Percentiles rank a stretch among this genome's conserved stretches.
Conservation (phyloP, 106 monocot species). For the Allium fistulosum region DNA sequence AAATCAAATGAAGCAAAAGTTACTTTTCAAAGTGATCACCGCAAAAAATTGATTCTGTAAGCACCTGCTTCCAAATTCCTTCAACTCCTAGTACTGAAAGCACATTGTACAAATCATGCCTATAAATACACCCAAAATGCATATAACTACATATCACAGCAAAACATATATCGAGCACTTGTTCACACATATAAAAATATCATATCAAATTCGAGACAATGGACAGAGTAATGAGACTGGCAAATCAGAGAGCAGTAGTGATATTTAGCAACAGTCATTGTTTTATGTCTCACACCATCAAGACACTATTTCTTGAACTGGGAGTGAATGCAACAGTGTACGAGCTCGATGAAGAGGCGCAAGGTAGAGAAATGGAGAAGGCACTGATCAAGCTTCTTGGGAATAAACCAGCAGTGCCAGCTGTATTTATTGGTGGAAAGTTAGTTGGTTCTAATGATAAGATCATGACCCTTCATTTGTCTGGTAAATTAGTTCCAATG, state of each 20-base stretch:
- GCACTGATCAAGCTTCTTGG: background rate
- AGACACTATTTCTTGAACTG: too few species aligned
- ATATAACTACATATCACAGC: too few species aligned
- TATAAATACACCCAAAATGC: too few species aligned
- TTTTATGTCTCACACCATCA: slow-evolving; percentile 1
- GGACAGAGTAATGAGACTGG: slow-evolving; percentile 3
- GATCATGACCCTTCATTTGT: slow-evolving; percentile 1
- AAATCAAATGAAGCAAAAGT: too few species aligned
- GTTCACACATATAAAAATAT: background rate
- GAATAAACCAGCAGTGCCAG: too few species aligned
- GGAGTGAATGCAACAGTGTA: too few species aligned
- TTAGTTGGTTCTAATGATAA: background rate
- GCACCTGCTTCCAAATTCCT: too few species aligned
- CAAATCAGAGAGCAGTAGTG: slow-evolving; percentile 2
- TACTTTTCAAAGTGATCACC: too few species aligned
- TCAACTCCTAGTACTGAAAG: too few species aligned
- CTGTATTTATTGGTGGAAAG: background rate
- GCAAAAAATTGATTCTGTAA: too few species aligned
- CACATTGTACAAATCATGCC: too few species aligned
- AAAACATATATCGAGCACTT: background rate
- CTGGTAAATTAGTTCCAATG: background rate
- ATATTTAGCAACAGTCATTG: slow-evolving; percentile 1
- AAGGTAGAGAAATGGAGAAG: background rate
- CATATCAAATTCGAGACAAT: background rate
- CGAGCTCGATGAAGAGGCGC: too few species aligned